Evolutionary conservation across 306 rosid species (phyloP).

Genomic region (Corylus heterophylla): DNA sequence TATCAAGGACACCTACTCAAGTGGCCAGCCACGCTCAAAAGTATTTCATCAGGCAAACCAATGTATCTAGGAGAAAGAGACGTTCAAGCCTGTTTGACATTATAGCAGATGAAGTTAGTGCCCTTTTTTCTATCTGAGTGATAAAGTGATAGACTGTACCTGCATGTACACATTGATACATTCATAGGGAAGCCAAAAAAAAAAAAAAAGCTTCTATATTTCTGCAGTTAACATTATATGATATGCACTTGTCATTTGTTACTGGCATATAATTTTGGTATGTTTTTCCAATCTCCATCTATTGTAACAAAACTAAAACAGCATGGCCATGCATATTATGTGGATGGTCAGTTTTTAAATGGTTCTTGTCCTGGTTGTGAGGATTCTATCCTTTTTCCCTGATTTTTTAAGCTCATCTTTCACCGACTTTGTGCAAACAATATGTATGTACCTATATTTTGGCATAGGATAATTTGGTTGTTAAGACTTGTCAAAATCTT

Average conservation of each 20-base stretch:
- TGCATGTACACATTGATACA: not conserved
- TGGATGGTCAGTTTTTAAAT: not conserved
- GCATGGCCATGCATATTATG: not conserved
- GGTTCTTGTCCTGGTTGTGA: not conserved
- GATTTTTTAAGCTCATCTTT: not conserved
- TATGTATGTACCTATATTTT: not conserved
- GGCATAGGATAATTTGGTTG: not conserved
- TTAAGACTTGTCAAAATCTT: not conserved
- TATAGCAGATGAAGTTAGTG: conserved; percentile 85
- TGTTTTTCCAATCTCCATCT: not conserved
- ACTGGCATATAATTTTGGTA: conserved; percentile 6
- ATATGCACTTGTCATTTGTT: conserved; percentile 4
- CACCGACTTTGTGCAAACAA: not conserved
- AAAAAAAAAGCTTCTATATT: conserved; percentile 1
- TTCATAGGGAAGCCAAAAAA: not conserved
- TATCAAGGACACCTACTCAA: conserved; percentile 95
- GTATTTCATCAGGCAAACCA: conserved; percentile 91
- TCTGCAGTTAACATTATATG: conserved; percentile 21
- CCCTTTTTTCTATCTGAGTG: conserved; percentile 28
- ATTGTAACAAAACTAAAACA: not conserved
- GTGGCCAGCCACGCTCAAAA: conserved; percentile 99
- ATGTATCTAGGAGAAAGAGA: conserved; percentile 87
- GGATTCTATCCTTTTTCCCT: not conserved
- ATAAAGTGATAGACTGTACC: conserved; percentile 6
- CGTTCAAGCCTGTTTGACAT: conserved; percentile 98